Percentiles rank a stretch among this genome's conserved stretches.
Evolutionary conservation across 169 alveolate genomes (phyloP).

Genomic region (Cryptosporidium viatorum): DNA sequence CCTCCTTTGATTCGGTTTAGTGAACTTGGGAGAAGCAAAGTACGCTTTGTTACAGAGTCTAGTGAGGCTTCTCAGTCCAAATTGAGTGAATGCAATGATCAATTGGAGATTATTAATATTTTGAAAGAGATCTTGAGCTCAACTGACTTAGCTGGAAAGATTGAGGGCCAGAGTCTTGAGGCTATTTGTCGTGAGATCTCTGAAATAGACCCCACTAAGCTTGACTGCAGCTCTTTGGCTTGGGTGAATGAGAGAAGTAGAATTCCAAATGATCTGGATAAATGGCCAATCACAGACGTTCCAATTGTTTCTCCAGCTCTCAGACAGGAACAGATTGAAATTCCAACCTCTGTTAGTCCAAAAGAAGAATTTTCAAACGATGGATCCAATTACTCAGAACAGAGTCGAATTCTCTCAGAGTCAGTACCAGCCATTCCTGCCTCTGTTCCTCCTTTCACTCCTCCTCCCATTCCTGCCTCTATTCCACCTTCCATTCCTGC

Average conservation of each 20-base stretch:
- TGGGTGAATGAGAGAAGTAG: conserved; percentile 42
- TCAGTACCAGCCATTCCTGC: not conserved
- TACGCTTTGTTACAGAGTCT: not conserved
- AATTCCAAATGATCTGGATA: conserved; percentile 42
- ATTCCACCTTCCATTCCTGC: not conserved
- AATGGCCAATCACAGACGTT: conserved; percentile 70
- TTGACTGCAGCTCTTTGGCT: conserved; percentile 51
- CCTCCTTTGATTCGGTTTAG: conserved; percentile 51
- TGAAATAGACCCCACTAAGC: conserved; percentile 29
- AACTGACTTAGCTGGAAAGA: not conserved
- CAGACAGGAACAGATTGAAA: not conserved
- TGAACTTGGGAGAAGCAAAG: conserved; percentile 23
- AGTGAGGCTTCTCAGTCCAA: not conserved
- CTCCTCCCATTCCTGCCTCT: not conserved
- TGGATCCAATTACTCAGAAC: not conserved
- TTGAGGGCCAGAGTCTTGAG: not conserved
- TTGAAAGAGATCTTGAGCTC: not conserved
- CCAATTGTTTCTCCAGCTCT: conserved; percentile 27
- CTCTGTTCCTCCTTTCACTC: not conserved
- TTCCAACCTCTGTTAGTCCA: not conserved
- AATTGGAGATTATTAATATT: not conserved
- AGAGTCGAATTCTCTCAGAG: not conserved
- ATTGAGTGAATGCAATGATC: conserved; percentile 16
- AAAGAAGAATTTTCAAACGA: not conserved
- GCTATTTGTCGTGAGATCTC: conserved; percentile 29